Evolutionary conservation across 148 eudicot genomes (phyloP), one percentile per base, ranked within the genome.

Genomic region (Limonium bicolor): DNA sequence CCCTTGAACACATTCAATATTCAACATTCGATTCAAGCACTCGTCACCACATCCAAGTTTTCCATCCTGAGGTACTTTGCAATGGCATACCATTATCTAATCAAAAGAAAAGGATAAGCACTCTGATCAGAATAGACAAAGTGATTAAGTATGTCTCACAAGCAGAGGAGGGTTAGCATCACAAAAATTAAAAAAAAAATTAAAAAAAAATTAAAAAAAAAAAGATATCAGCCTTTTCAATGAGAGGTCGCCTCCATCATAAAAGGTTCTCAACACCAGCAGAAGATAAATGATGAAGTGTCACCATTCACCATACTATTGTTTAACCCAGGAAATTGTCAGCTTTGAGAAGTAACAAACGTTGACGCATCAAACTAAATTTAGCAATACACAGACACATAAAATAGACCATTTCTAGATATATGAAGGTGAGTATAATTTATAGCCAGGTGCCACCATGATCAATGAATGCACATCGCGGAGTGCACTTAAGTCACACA

Each of bases 31-130:
- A 63, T 88, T 88, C 68, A 88, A 60, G 71, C 97, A 88, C 55
- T 68, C 80, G 66, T 46, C 79, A 24, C 84, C 77, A 70, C 97
- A 88, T 28, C 97, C 97, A 70, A 74, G 44, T 45, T 66, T 64
- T 46, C 92, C 94, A 56, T 70, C 70, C 36, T 24, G 46, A 16
- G 86, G 74, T 37, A 69, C 61, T 69, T 88, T 88, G 87, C 97
- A 88, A 48, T 77, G 81, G 72, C 97, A 88, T 46, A 88, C 84
- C 97, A 88, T 88, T 47, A 88, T 56, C 97, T 88, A 71, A 50
- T 58, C 36, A 16, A 6, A 61, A 28, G 42, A 30, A 47, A 47
- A 42, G 11, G 11, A 14, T 23, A 43, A 6, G 48, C 10, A 12
- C 13, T 4, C 27, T 43, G 48, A 23, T 2, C 20, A n/a, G n/a